Evolutionary conservation across 2,329 filamentous ascomycete species (phyloP), one percentile per base, ranked within the genome.

Genomic region (Xenosphaeropsis pyriputrescens): DNA sequence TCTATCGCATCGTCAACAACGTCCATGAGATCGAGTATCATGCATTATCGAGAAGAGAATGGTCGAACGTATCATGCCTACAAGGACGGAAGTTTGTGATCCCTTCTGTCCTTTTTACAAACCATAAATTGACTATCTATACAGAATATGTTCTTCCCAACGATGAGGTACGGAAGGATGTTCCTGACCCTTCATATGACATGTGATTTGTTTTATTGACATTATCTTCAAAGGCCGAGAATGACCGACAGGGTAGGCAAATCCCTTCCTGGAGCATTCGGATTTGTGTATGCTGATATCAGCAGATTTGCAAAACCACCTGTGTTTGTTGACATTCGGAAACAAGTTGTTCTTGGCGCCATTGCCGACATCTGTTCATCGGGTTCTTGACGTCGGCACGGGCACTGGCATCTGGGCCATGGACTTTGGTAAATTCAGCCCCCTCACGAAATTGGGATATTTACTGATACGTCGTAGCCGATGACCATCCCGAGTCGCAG

Each of bases 341-440:
- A 32, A 37, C 11, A 37, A 39, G 19, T 13, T 46, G n/a, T 39
- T 38, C 26, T 26, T 43, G 8, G 41, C 41, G 6, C 44, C 44
- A 17, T 50, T 52, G 4, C 43, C 47, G 7, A 50, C 46, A 12
- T 44, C 47, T 2, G 45, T 47, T 2, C 48, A 50, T 11, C 47
- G 43, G 19, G 39, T 61, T 5, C 50, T 62, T 3, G 59, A 62
- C 32, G 47, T 62, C 14, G 58, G 58, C 17, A 60, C 58, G 0
- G 59, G 59, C 12, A 58, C 55, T 4, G 60, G 60, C 2, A 55
- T 57, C 18, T 61, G 59, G 58, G 52, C 57, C 8, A 57, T 62
- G 8, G 52, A 43, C 29, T 32, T 42, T 36, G 19, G 37, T 26
- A 16, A 18, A 8, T 14, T 16, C 14, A 15, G 5, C 31, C 16